Percentiles rank a stretch among this genome's conserved stretches.
These are phyloP conservation scores for Penicillium glabrum DNA, from an alignment of 2,329 filamentous ascomycete species.

Conservation along the genomic window DNA sequence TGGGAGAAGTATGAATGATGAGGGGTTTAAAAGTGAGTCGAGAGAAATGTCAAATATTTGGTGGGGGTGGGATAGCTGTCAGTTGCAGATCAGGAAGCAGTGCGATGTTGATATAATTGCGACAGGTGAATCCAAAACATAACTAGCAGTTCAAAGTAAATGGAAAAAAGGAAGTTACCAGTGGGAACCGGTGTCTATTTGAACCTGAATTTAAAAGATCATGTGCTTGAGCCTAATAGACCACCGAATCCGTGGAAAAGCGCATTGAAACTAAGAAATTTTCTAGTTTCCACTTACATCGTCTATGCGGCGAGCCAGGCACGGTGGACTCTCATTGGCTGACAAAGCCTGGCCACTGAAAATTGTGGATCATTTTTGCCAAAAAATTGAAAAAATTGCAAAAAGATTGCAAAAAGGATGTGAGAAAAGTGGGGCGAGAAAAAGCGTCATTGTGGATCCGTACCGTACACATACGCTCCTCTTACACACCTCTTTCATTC, in stretches of 20 bases:
- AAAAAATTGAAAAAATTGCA: not conserved
- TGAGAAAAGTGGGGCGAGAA: slow-evolving; percentile 6
- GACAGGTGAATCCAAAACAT: slow-evolving; percentile 17
- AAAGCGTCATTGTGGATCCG: slow-evolving; percentile 29
- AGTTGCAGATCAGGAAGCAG: slow-evolving; percentile 21
- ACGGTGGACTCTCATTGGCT: slow-evolving; percentile 11
- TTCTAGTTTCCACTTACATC: slow-evolving; percentile 29
- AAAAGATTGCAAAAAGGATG: slow-evolving; percentile 6
- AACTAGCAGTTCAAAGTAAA: slow-evolving; percentile 10
- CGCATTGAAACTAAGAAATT: slow-evolving; percentile 9
- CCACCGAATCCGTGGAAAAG: slow-evolving; percentile 25
- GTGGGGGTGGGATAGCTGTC: not conserved
- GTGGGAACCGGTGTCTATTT: slow-evolving; percentile 18
- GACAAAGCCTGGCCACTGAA: slow-evolving; percentile 24
- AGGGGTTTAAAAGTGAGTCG: not conserved
- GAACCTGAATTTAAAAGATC: slow-evolving; percentile 20
- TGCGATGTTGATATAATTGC: slow-evolving; percentile 26
- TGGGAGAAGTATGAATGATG: slow-evolving; percentile 10
- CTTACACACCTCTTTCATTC: not conserved
- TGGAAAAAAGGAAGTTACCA: slow-evolving; percentile 15
- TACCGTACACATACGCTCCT: slow-evolving; percentile 12
- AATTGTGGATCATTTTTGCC: not conserved
- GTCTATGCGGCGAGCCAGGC: slow-evolving; percentile 18
- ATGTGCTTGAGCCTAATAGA: slow-evolving; percentile 21
- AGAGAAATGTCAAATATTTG: not conserved